A percentile compares a stretch with the other conserved stretches of the same genome.
phyloP scores from a whole-genome alignment of 2,329 filamentous ascomycete species.

The Pseudogymnoascus sp. region DNA sequence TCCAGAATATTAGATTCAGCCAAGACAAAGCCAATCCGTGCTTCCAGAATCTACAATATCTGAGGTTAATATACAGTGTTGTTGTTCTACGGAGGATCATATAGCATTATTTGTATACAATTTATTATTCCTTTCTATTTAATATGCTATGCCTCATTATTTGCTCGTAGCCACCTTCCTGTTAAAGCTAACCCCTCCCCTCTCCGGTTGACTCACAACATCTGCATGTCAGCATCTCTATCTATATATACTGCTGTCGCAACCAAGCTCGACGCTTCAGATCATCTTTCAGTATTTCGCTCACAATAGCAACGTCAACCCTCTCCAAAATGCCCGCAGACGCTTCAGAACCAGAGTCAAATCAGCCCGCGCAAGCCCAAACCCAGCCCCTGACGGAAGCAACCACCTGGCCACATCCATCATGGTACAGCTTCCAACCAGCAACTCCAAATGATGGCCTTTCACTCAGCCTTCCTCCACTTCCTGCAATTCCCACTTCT shows the following conservation, averaged over 20 bases:
- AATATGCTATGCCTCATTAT: background rate
- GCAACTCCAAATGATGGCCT: background rate
- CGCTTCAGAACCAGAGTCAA: background rate
- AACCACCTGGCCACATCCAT: background rate
- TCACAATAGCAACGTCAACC: background rate
- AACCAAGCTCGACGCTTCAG: background rate
- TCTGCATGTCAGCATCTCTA: background rate
- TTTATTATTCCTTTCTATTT: background rate
- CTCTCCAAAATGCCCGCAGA: background rate
- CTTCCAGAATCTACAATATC: background rate
- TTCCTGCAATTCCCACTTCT: background rate
- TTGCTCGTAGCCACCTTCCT: background rate
- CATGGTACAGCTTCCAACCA: background rate
- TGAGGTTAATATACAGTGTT: background rate
- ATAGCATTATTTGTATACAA: background rate
- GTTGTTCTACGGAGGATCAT: background rate
- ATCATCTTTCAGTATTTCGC: background rate
- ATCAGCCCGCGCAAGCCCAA: background rate
- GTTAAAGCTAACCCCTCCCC: background rate
- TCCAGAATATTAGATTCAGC: background rate
- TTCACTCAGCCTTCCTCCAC: background rate
- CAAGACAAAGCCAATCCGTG: background rate
- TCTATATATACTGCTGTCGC: background rate
- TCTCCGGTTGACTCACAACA: background rate
- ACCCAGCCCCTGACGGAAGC: background rate